A percentile compares a stretch with the other conserved stretches of the same genome.
Conservation (phyloP, 75 land plant species). For the Larix kaempferi region DNA sequence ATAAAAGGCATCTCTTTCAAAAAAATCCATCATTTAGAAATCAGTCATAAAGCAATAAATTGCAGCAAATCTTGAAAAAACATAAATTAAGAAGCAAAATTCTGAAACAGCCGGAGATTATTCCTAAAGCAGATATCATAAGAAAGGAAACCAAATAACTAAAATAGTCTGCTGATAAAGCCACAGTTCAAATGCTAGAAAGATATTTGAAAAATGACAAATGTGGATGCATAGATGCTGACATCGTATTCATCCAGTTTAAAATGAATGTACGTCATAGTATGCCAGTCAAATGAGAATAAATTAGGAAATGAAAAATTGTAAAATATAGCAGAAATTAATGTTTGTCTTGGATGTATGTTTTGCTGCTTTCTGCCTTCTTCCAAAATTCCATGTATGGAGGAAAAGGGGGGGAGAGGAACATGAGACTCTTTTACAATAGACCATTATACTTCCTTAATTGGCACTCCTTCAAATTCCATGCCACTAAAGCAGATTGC, state of each 20-base stretch:
- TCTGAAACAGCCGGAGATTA: neutral
- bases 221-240: neutral
- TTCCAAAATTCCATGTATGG: neutral
- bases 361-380: neutral
- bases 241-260: neutral
- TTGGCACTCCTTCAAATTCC: neutral
- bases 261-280: neutral
- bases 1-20: neutral
- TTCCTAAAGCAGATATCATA: neutral
- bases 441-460: neutral
- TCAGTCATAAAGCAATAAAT: neutral
- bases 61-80: neutral
- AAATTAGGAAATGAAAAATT: neutral
- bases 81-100: neutral
- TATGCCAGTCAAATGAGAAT: neutral
- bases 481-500: neutral
- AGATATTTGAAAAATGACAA: neutral
- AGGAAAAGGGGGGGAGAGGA: neutral
- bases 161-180: neutral
- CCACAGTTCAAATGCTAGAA: neutral
- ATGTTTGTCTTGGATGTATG: neutral
- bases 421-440: neutral
- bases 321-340: neutral
- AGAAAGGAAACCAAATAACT: neutral
- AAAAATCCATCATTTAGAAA: no score